These are phyloP conservation scores for Butyriboletus loyo DNA, from an alignment of 768 basidiomycete genomes.

Conservation along the genomic window DNA sequence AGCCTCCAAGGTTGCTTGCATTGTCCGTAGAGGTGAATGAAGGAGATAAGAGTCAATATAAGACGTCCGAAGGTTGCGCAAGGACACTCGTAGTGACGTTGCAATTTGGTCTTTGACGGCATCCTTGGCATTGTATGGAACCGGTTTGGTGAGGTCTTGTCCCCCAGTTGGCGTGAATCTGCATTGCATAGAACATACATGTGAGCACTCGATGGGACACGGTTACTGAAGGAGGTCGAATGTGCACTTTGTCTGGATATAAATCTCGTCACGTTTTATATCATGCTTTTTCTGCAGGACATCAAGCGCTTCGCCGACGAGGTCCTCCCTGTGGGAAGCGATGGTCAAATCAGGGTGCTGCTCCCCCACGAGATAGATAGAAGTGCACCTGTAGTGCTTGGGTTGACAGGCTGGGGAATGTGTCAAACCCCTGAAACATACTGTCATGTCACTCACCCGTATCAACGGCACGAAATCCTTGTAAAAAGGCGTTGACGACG, in stretches of 20 bases:
- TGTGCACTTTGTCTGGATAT: constrained; percentile 75
- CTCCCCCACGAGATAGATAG: background rate
- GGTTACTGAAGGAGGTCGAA: background rate
- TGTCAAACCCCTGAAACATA: constrained; percentile 15
- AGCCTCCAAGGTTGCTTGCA: constrained; percentile 61
- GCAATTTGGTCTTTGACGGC: constrained; percentile 57
- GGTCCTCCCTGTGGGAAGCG: constrained; percentile 57
- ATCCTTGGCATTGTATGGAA: constrained; percentile 65
- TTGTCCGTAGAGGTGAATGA: constrained; percentile 66
- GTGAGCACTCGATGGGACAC: background rate
- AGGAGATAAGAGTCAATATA: constrained; percentile 79
- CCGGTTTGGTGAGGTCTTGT: constrained; percentile 64
- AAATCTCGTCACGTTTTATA: constrained; percentile 67
- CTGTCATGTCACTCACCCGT: constrained; percentile 50
- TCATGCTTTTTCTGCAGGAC: constrained; percentile 53
- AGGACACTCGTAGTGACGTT: constrained; percentile 59
- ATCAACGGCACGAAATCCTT: constrained; percentile 80
- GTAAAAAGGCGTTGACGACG: constrained; percentile 67
- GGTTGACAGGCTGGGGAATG: constrained; percentile 55
- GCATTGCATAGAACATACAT: background rate
- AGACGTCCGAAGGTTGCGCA: constrained; percentile 64
- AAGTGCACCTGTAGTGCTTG: constrained; percentile 62
- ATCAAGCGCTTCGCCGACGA: constrained; percentile 72
- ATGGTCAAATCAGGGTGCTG: background rate
- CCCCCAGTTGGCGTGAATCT: constrained; percentile 76